Percentiles rank a stretch among this genome's conserved stretches.
phyloP scores from a whole-genome alignment of 2,329 filamentous ascomycete species.

The Aspergillus bombycis region DNA sequence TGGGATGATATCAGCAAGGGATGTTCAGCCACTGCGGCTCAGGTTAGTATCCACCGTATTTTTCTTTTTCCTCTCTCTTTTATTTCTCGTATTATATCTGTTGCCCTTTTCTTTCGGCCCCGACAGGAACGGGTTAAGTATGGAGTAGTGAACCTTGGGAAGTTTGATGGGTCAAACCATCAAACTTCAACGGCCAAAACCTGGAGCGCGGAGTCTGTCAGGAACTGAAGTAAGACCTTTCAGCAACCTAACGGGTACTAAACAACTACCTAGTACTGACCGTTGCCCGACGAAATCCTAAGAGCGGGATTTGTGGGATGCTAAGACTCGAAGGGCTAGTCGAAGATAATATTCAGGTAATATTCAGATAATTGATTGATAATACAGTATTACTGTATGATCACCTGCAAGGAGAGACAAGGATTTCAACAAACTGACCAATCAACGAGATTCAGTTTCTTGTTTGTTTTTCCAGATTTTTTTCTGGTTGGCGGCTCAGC shows the following conservation, averaged over 20 bases:
- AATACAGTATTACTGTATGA: constrained; percentile 4
- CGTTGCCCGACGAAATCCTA: neutral
- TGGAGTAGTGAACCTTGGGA: constrained; percentile 4
- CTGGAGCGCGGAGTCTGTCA: constrained; percentile 10
- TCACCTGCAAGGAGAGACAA: constrained; percentile 22
- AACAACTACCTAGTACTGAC: too few relatives aligned
- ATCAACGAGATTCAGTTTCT: neutral
- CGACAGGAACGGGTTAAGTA: constrained; percentile 1
- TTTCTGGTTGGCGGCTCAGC: neutral
- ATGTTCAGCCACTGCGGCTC: constrained; percentile 9
- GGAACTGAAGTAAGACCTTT: neutral
- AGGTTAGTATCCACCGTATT: neutral
- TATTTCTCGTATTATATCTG: neutral
- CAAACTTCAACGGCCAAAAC: constrained; percentile 7
- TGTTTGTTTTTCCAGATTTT: neutral
- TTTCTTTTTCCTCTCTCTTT: neutral
- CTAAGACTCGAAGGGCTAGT: neutral
- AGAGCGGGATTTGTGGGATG: constrained; percentile 9
- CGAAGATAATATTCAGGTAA: neutral
- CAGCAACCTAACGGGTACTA: neutral
- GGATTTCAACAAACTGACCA: constrained; percentile 4
- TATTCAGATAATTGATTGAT: neutral
- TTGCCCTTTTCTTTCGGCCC: neutral
- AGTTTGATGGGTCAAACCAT: constrained; percentile 14
- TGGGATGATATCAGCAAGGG: constrained; percentile 10